Evolutionary conservation across 169 alveolate species (phyloP).

Genomic region (Perkinsus marinus): DNA sequence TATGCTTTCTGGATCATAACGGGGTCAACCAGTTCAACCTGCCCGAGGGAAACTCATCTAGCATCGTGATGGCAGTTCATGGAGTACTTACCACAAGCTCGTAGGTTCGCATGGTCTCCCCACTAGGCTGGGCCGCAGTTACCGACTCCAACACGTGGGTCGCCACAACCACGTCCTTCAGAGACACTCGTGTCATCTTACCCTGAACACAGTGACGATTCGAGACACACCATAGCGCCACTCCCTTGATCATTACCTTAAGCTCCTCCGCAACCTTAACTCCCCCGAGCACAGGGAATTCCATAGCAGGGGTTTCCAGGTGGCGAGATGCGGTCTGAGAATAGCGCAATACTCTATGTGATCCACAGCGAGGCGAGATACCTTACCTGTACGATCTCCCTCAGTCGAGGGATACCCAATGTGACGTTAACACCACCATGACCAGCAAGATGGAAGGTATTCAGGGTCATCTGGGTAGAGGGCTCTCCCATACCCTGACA

Average conservation of each 20-base stretch:
- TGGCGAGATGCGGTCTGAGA: not conserved
- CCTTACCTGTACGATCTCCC: conserved; percentile 84
- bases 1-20: not conserved
- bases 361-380: too few relatives aligned
- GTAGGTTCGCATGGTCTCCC: not conserved
- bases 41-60: not conserved
- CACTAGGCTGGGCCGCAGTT: not conserved
- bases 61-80: too few relatives aligned
- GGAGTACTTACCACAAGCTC: not conserved
- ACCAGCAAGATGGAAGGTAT: conserved; percentile 99
- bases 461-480: conserved; percentile 98
- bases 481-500: conserved; percentile 96
- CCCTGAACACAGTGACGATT: not conserved
- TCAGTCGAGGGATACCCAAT: conserved; percentile 96
- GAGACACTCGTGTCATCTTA: not conserved
- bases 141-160: not conserved
- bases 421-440: conserved; percentile 98
- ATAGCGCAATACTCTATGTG: too few relatives aligned
- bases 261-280: conserved; percentile 23
- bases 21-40: not conserved
- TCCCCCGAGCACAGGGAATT: conserved; percentile 36
- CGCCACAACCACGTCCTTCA: not conserved
- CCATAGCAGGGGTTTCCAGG: conserved; percentile 35
- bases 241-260: conserved; percentile 56
- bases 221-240: conserved; percentile 31